Evolutionary conservation across 352 stramenopile species (phyloP).

Genomic region (Globisporangium ultimum): DNA sequence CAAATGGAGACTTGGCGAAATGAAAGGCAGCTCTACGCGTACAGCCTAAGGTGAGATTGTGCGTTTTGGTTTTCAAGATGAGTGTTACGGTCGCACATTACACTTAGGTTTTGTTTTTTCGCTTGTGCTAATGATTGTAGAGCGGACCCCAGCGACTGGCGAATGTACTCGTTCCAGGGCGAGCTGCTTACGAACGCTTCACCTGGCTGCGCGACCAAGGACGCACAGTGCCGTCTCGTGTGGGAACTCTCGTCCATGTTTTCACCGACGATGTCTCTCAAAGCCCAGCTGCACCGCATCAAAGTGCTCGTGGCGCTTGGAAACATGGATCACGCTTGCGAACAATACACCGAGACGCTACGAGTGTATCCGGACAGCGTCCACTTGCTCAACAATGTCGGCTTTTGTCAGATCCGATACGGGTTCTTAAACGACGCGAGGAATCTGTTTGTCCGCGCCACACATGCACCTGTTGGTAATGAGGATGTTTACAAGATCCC

Average conservation of each 20-base stretch:
- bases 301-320: constrained; percentile 15
- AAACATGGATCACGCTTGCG: constrained; percentile 11
- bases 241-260: constrained; percentile 16
- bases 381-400: constrained; percentile 19
- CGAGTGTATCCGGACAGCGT: constrained; percentile 9
- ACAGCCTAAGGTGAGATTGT: constrained; percentile 5
- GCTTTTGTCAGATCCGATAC: constrained; percentile 10
- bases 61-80: not conserved
- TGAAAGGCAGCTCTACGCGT: constrained; percentile 13
- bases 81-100: too few species aligned
- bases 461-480: not conserved
- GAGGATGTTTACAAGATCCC: not conserved
- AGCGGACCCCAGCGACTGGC: constrained; percentile 30
- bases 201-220: not conserved
- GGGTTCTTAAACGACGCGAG: not conserved
- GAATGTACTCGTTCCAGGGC: constrained; percentile 18
- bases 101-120: too few species aligned
- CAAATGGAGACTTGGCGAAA: constrained; percentile 23
- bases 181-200: not conserved
- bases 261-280: constrained; percentile 16
- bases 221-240: constrained; percentile 6
- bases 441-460: constrained; percentile 7
- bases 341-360: constrained; percentile 12
- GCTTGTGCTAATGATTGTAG: constrained; percentile 1
- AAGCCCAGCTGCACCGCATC: constrained; percentile 19